Percentiles rank a stretch among this genome's conserved stretches.
Conservation (phyloP, 1,139 yeast genomes). For the Nakaseomyces nivariensis region DNA sequence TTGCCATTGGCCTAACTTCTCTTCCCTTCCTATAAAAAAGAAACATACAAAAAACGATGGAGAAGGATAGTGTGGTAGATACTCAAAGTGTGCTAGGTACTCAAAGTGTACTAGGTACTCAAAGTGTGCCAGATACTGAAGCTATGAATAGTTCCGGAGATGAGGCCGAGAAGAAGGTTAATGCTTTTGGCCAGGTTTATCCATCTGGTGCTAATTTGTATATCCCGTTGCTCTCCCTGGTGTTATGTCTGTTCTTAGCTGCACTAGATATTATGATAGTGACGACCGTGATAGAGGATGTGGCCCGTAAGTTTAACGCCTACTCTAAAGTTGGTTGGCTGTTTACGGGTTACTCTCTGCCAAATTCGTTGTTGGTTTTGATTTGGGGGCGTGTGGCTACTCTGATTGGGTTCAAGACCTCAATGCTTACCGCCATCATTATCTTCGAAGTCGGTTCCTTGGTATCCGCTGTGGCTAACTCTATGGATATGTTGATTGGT, state of each 20-base stretch:
- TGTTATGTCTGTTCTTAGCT: constrained; percentile 44
- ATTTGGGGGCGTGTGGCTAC: constrained; percentile 54
- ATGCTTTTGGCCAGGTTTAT: background rate
- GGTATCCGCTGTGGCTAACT: constrained; percentile 45
- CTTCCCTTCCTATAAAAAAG: too few relatives aligned
- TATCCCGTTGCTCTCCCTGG: constrained; percentile 37
- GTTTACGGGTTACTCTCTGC: constrained; percentile 48
- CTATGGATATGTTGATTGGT: constrained; percentile 54
- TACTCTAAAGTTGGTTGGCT: constrained; percentile 55
- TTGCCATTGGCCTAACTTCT: too few relatives aligned
- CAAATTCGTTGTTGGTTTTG: constrained; percentile 49
- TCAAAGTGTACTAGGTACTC: too few relatives aligned
- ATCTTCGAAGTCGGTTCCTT: constrained; percentile 57
- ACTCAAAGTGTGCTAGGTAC: too few relatives aligned
- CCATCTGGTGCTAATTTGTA: constrained; percentile 2
- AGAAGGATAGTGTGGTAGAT: background rate
- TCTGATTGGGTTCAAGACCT: constrained; percentile 50
- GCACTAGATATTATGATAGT: constrained; percentile 66
- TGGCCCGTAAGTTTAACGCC: constrained; percentile 44
- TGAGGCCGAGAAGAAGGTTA: background rate
- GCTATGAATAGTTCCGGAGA: background rate
- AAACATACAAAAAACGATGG: background rate
- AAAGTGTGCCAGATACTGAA: too few relatives aligned
- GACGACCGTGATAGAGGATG: constrained; percentile 45
- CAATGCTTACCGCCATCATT: constrained; percentile 40